Base-by-base conservation (phyloP, 805 yeast genomes). In the Wickerhamiella azyma region DNA sequence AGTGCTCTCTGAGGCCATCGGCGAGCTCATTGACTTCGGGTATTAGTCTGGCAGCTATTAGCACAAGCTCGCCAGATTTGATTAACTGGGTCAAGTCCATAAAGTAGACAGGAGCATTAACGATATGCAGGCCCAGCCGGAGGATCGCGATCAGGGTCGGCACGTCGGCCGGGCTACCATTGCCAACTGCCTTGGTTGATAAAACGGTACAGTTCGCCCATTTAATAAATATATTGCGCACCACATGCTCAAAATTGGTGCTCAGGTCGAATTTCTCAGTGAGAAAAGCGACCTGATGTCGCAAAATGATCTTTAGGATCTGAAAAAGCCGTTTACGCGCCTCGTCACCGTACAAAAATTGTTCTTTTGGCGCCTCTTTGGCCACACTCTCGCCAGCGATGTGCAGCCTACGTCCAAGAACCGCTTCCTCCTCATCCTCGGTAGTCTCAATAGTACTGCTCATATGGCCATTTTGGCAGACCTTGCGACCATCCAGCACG, bases 401-500 rank as follows among this genome's bases (percentile, higher is more conserved):
- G 26, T 52, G 54, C 26, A 47, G 50, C 30, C 49, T 53, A 43
- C 63, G 64, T 2, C 63, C 59, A 32, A 60, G 48, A 39, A 50
- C 55, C 44, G 59, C 59, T 10, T 68, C 55, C 49, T 64, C 68
- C 49, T 61, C 63, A n/a, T 66, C 64, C 16, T 75, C 72, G 29
- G 76, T 63, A 43, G 10, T 70, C 51, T 82, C 83, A 10, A 26
- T 33, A 30, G 88, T 86, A 52, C 79, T 89, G 62, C 76, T 74
- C 17, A 88, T 86, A 63, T 89, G 98, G 5, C 97, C 97, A 57
- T 74, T 81, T 55, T 83, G 89, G 60, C 98, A 89, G 9, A 88
- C 79, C 47, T 78, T 72, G 43, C 75, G 75, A 21, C 98, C 98
- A 55, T 82, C 85, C 2, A 76, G 65, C 26, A 75, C 62, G 43